Evolutionary conservation across 495 filamentous ascomycete species (phyloP).

Genomic region (Clohesyomyces aquaticus): DNA sequence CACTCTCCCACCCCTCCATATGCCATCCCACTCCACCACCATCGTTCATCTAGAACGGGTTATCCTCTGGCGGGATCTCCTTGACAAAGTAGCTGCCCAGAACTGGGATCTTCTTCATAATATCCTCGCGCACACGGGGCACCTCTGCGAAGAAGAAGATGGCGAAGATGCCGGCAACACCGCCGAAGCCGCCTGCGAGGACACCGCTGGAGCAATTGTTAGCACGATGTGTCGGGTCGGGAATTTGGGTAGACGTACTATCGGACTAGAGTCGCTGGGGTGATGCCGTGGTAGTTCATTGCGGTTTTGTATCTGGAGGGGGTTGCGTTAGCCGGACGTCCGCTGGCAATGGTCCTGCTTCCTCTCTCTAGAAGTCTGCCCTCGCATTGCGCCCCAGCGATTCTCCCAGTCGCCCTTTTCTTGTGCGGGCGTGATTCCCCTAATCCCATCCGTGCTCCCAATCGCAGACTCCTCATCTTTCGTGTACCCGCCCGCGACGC

Average conservation of each 20-base stretch:
- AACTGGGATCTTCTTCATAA: conserved; percentile 62
- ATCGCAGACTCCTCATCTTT: neutral
- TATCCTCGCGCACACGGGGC: conserved; percentile 68
- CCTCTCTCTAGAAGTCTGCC: no score
- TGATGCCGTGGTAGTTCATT: conserved; percentile 58
- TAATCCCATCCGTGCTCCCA: neutral
- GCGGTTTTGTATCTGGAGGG: conserved; percentile 56
- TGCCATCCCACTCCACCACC: neutral
- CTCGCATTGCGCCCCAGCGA: neutral
- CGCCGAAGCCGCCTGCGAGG: conserved; percentile 62
- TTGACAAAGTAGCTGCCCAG: conserved; percentile 62
- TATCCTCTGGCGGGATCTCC: conserved; percentile 66
- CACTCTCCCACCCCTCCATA: conserved; percentile 9
- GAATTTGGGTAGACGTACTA: conserved; percentile 53
- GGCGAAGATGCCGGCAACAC: conserved; percentile 63
- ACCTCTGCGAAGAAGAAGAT: conserved; percentile 74
- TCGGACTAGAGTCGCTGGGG: conserved; percentile 49
- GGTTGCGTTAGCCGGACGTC: neutral
- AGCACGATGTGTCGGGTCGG: neutral
- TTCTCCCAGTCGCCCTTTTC: neutral
- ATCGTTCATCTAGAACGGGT: conserved; percentile 50
- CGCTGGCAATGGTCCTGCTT: neutral
- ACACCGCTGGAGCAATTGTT: conserved; percentile 54
- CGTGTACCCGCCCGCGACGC: neutral
- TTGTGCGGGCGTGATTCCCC: neutral